phyloP scores from a whole-genome alignment of 2,329 filamentous ascomycete genomes.

The Ophiocordyceps unilateralis region DNA sequence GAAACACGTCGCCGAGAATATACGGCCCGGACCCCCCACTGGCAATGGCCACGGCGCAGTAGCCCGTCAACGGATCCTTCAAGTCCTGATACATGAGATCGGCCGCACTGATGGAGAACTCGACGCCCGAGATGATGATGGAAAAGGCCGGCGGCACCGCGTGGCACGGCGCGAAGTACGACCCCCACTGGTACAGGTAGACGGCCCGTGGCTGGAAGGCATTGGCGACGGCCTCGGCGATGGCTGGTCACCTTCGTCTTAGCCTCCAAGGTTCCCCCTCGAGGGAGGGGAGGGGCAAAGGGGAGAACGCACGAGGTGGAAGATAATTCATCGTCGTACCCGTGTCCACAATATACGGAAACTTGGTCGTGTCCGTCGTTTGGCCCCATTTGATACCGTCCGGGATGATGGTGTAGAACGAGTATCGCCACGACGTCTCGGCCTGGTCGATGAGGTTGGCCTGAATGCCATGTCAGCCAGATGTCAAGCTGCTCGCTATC shows the following conservation, averaged over 20 bases:
- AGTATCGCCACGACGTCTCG: constrained; percentile 25
- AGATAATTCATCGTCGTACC: constrained; percentile 33
- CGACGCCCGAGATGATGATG: constrained; percentile 23
- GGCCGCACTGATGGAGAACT: constrained; percentile 28
- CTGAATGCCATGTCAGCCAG: constrained; percentile 13
- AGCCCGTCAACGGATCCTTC: constrained; percentile 24
- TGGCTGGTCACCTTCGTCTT: constrained; percentile 10
- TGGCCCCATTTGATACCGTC: constrained; percentile 28
- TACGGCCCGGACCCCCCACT: constrained; percentile 27
- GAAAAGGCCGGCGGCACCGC: constrained; percentile 27
- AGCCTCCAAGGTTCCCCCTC: not conserved
- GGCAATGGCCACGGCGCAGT: constrained; percentile 29
- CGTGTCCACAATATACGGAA: constrained; percentile 33
- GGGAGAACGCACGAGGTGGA: constrained; percentile 22
- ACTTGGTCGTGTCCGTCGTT: constrained; percentile 22
- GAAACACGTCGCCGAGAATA: constrained; percentile 30
- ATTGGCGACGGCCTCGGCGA: constrained; percentile 28
- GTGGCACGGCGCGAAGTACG: constrained; percentile 31
- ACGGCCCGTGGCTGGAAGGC: constrained; percentile 28
- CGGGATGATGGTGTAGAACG: constrained; percentile 35
- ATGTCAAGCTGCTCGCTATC: no score
- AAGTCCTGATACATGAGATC: constrained; percentile 29
- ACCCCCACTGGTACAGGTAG: constrained; percentile 27
- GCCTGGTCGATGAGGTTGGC: constrained; percentile 22
- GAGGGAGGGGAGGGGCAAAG: not conserved